A percentile compares a stretch with the other conserved stretches of the same genome.
Evolutionary conservation across 148 eudicot genomes (phyloP).

Genomic region (Silene uniflora): DNA sequence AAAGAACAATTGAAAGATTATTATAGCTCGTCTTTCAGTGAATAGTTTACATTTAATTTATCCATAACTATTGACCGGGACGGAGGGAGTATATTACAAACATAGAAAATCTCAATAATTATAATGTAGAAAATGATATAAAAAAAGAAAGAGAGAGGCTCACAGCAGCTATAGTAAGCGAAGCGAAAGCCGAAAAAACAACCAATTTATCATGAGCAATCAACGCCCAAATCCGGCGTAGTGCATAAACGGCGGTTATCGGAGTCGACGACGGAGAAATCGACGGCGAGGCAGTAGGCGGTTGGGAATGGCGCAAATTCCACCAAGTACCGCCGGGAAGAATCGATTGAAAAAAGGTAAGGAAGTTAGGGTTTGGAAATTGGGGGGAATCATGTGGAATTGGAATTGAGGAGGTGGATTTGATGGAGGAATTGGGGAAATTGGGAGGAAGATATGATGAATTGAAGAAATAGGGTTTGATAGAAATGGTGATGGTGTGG

Average conservation of each 20-base stretch:
- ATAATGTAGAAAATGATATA: background rate
- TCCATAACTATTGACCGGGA: no score
- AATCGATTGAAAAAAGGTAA: constrained; percentile 9
- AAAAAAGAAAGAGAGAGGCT: background rate
- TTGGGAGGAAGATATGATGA: no score
- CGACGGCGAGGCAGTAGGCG: background rate
- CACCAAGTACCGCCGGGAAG: constrained; percentile 47
- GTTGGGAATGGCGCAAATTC: constrained; percentile 21
- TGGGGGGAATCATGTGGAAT: background rate
- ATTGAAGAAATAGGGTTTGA: background rate
- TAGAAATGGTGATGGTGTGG: background rate
- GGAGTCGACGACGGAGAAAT: background rate
- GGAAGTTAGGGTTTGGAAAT: background rate
- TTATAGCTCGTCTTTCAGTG: no score
- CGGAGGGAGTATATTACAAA: no score
- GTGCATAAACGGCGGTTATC: constrained; percentile 28
- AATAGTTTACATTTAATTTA: no score
- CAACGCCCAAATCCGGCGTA: constrained; percentile 39
- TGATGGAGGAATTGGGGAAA: no score
- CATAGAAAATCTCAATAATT: constrained; percentile 3
- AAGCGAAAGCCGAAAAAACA: constrained; percentile 34
- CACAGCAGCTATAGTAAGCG: constrained; percentile 41
- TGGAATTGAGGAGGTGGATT: background rate
- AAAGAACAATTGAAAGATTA: no score
- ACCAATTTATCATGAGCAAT: constrained; percentile 30